Evolutionary conservation across 1,284 basidiomycete species (phyloP).

Genomic region (Naganishia cerealis): DNA sequence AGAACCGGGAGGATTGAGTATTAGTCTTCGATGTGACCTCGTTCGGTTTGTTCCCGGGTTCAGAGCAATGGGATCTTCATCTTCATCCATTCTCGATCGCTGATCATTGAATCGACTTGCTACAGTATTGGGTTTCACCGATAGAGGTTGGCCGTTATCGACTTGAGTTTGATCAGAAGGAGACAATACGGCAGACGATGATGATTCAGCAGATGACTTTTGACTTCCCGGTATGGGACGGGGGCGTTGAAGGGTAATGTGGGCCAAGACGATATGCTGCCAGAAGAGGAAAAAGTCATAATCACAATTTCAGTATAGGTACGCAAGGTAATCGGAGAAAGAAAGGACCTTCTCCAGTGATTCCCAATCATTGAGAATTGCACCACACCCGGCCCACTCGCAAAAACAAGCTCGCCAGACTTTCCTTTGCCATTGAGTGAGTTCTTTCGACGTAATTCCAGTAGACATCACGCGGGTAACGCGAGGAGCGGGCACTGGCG

Average conservation of each 20-base stretch:
- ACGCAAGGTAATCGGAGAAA: not conserved
- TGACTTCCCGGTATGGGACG: slow-evolving; percentile 10
- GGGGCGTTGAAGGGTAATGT: slow-evolving; percentile 17
- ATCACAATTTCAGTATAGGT: not conserved
- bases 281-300: not conserved
- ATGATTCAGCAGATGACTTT: not conserved
- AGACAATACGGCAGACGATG: not conserved
- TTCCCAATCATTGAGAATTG: slow-evolving; percentile 16
- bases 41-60: not conserved
- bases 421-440: slow-evolving; percentile 14
- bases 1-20: not conserved
- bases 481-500: no score
- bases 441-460: not conserved
- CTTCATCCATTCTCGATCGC: slow-evolving; percentile 3
- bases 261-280: slow-evolving; percentile 12
- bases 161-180: not conserved
- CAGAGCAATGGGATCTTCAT: slow-evolving; percentile 21
- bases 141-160: not conserved
- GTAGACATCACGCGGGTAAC: not conserved
- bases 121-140: not conserved
- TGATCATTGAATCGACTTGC: not conserved
- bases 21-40: not conserved
- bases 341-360: slow-evolving; percentile 8
- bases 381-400: slow-evolving; percentile 17
- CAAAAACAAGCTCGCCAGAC: slow-evolving; percentile 26